Evolutionary conservation across 371 early-diverging fungal genomes (phyloP).

Genomic region (Quaeritorhiza haematococci): DNA sequence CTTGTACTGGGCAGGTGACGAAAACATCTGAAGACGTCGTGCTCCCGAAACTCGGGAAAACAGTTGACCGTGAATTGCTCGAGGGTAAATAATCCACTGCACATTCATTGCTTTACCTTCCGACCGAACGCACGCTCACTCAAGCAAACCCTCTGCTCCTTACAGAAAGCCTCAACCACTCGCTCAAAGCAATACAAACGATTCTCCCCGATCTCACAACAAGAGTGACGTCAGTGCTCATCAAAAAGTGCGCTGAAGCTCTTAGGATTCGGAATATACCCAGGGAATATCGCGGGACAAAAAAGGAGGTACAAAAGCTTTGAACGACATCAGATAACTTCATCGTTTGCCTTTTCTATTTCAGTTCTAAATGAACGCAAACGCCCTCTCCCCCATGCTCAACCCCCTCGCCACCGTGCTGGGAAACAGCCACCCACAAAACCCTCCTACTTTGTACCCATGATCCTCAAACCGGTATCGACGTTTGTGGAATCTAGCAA

Average conservation of each 20-base stretch:
- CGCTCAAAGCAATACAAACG: too few relatives aligned
- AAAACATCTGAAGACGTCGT: background rate
- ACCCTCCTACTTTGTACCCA: slow-evolving; percentile 58
- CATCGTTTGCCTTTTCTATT: background rate
- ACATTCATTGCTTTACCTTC: too few relatives aligned
- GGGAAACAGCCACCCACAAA: slow-evolving; percentile 49
- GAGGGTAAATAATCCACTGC: too few relatives aligned
- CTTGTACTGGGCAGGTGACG: background rate
- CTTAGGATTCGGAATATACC: slow-evolving; percentile 44
- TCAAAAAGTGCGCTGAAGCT: slow-evolving; percentile 49
- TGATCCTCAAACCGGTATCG: slow-evolving; percentile 51
- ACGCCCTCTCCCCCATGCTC: too few relatives aligned
- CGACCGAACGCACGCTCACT: too few relatives aligned
- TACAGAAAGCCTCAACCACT: too few relatives aligned
- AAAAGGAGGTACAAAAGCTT: slow-evolving; percentile 21
- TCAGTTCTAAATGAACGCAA: too few relatives aligned
- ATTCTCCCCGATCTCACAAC: slow-evolving; percentile 43
- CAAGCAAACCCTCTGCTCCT: too few relatives aligned
- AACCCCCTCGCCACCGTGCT: too few relatives aligned
- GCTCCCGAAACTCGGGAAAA: slow-evolving; percentile 6
- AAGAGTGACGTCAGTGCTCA: slow-evolving; percentile 43
- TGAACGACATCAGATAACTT: background rate
- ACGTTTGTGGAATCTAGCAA: slow-evolving; percentile 35
- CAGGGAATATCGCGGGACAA: slow-evolving; percentile 50
- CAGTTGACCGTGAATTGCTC: slow-evolving; percentile 2